Base-by-base conservation (phyloP, 495 filamentous ascomycete genomes). In the Penicillium samsonianum region DNA sequence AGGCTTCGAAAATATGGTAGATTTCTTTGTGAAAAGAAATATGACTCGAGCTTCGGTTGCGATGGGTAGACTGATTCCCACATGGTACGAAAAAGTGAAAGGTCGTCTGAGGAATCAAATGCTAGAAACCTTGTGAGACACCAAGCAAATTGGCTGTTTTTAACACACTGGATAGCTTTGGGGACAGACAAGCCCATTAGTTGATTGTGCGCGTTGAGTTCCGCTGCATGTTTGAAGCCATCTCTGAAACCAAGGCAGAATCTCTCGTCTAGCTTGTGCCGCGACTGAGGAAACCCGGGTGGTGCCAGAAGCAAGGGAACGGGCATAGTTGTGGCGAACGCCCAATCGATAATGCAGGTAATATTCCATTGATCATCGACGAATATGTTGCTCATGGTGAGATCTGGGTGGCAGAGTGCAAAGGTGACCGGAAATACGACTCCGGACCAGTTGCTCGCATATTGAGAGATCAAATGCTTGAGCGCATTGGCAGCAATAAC, bases 51-150 rank as follows among this genome's bases (percentile, higher is more conserved):
- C 16, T 17, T 30, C n/a, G 10, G 17, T 3, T 12, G 16, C n/a
- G 44, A 26, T 19, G 25, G 44, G 25, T 47, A 47, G 6, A 46
- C 44, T 17, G 8, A 28, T 46, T 46, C 16, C 44, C 44, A 46
- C 25, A 46, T 28, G 8, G 44, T 46, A 28, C 44, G 44, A 5
- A 46, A 46, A 46, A 46, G 23, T 6, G 44, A 16, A 46, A 46
- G 16, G 44, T 46, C 44, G 25, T 28, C 44, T 4, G 25, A 30
- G 2, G 44, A 46, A 46, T 46, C 44, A 9, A 46, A 6, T 46
- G 44, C 23, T 8, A 46, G 44, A 28, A 46, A 17, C 11, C 44
- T 28, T 5, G 44, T 0, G 16, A 46, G 44, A 10, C 25, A 46
- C 44, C 44, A 46, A 6, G 22, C 23, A 30, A 46, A 46, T 10